Evolutionary conservation across 1,139 yeast species (phyloP), one percentile per base, ranked within the genome.

Genomic region (Pichia sp.): DNA sequence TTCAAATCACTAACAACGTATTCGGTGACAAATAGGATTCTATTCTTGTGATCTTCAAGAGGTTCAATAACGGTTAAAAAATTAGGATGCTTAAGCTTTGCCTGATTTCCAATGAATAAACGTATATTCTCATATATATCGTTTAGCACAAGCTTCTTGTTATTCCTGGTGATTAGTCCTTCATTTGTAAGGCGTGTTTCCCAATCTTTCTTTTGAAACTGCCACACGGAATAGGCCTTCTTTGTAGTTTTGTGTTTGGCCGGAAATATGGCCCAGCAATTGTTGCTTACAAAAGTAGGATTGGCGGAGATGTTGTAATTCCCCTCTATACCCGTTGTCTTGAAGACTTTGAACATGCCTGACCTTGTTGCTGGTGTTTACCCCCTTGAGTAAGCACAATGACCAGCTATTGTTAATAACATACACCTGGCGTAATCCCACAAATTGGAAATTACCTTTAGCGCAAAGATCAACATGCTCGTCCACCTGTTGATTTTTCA

Each of bases 51-150:
- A 63, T 91, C 96, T 67, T 93, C 98, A 57, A 92, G 70, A 0
- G 95, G 95, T 68, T 92, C 98, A 50, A 87, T 81, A 9, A 93
- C 77, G 5, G 92, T 84, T 49, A 93, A 73, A 46, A 93, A 77
- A 60, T 89, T 87, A 0, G 99, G 98, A 67, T 93, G 99, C 61
- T 90, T 86, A 61, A 92, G 74, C 68, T 86, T 87, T 36, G 95
- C 82, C 65, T 92, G 72, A 59, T 86, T 85, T 34, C 81, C 74
- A 3, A 91, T 86, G 64, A 90, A 85, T 14, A 73, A 68, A 55
- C 79, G 73, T 50, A 86, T 67, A 40, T 79, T 69, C 50, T 68
- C 62, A 49, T 60, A 60, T 5, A 68, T 56, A 54, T 69, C 72
- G 17, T 58, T 63, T 58, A 70, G 53, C 14, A 70, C 53, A 48